Evolutionary conservation across 495 filamentous ascomycete genomes (phyloP), one percentile per base, ranked within the genome.

Genomic region (Daldinia caldariorum): DNA sequence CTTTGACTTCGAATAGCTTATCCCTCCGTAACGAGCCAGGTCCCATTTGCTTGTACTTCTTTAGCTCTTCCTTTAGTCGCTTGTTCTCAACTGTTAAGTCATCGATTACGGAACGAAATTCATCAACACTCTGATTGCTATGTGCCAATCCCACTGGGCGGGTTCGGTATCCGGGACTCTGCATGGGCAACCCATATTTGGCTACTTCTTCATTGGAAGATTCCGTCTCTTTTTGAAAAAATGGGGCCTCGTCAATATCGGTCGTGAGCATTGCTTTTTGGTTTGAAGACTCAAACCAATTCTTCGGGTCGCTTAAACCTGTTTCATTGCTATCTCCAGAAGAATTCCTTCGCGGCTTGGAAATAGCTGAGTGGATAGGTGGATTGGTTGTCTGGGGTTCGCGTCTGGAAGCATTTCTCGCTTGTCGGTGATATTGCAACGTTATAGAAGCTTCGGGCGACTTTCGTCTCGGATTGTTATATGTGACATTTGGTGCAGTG

Each of bases 1-100:
- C 81, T 69, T 89, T 86, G 51, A 94, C 85, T 74, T 94, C 92
- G 69, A 94, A 92, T 3, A 94, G 79, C 67, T 89, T 91, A 16
- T 94, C 91, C 32, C 78, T 83, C 1, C 77, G 76, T 58, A 92
- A 76, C 65, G 87, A 83, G 35, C 85, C 79, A 35, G 86, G 85
- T 12, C 90, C 85, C 62, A 87, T 74, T 53, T 84, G 87, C 74
- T 90, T 89, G 66, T 90, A 90, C 59, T 87, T 87, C 72, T 82
- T 88, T 63, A 94, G 66, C 70, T 87, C 89, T 67, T 87, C 85
- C 77, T 89, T 92, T 56, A 94, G 76, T 63, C 86, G 88, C 72
- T 92, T 85, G 77, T 90, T 91, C 70, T 90, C 88, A 37, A 92
- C 79, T 0, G 90, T 92, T 57, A 92, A 74, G 72, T 92, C 90